Base-by-base conservation (phyloP, 305 asterid species). In the Rubia tinctorum region DNA sequence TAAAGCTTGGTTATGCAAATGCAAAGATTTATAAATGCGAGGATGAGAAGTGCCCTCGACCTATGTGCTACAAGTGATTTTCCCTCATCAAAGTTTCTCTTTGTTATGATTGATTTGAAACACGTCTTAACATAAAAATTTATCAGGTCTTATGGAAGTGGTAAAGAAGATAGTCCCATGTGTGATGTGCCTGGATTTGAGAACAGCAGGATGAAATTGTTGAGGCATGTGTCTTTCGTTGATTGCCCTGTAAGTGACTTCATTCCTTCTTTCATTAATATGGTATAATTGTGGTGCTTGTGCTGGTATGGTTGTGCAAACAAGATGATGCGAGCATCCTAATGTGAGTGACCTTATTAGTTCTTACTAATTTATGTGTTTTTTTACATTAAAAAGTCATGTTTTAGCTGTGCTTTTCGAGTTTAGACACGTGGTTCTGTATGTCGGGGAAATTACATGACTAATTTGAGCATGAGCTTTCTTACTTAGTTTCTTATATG, bases 1-100 rank as follows among this genome's bases (percentile, higher is more conserved):
- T 95, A 78, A 95, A 95, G 85, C 99, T 95, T 75, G 99, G 99
- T 66, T 95, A 95, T 83, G 99, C 99, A 80, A 95, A 95, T 87
- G 98, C 99, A 13, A 95, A 95, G 91, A 87, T 95, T 75, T 95
- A 92, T 81, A 88, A 87, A 80, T 95, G 99, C 71, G 99, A 92
- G 78, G 98, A 92, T 66, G 99, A 92, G 25, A 86, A 84, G 42
- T 92, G 98, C 80, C 96, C 97, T 71, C 92, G 99, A 64, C 98
- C 99, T 34, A 82, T 83, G 91, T 88, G 96, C 87, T 95, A 92
- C 87, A 92, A 92, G 99, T 95, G 89, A 85, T 97, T 76, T 55
- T 39, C 34, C n/a, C 15, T 25, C 68, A 68, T 23, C 58, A 23
- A 67, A 47, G 42, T 64, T 71, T 56, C 44, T 70, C 64, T 47